These are phyloP conservation scores for Climacium dendroides DNA, from an alignment of 225 moss, liverwort and hornwort genomes.

Conservation along the genomic window DNA sequence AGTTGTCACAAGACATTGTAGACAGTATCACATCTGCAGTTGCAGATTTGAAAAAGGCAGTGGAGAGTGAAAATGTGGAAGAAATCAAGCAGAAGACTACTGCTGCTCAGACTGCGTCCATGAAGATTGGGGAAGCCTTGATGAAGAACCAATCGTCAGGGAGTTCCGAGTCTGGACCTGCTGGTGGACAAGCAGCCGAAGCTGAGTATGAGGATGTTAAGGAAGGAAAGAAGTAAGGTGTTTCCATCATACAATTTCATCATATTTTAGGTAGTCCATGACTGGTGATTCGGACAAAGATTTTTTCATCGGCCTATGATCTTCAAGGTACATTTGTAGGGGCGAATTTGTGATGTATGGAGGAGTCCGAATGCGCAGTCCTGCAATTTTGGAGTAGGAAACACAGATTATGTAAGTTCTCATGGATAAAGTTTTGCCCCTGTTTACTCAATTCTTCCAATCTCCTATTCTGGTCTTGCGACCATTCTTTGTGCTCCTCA, in stretches of 20 bases:
- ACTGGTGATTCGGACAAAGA: neutral
- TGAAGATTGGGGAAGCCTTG: slow-evolving; percentile 80
- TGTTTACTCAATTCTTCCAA: neutral
- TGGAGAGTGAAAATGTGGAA: slow-evolving; percentile 47
- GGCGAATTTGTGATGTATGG: neutral
- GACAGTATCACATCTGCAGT: slow-evolving; percentile 32
- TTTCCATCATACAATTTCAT: neutral
- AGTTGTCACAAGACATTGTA: slow-evolving; percentile 60
- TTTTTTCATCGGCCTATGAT: neutral
- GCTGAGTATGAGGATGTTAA: slow-evolving; percentile 73
- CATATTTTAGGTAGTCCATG: neutral
- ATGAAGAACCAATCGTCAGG: slow-evolving; percentile 40
- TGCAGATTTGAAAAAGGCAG: slow-evolving; percentile 49
- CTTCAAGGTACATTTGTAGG: neutral
- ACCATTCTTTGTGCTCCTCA: neutral
- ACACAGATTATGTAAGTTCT: neutral
- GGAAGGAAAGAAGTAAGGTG: slow-evolving; percentile 58
- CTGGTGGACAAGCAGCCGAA: slow-evolving; percentile 63
- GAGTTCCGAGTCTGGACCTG: slow-evolving; percentile 9
- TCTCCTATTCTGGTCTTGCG: neutral
- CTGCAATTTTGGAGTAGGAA: slow-evolving; percentile 11
- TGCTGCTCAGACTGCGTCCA: slow-evolving; percentile 54
- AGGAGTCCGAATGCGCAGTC: neutral
- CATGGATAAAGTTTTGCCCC: neutral
- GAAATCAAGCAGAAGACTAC: slow-evolving; percentile 48